These are phyloP conservation scores for Aspergillus nidulans DNA, from an alignment of 495 filamentous ascomycete genomes.

Conservation along the genomic window DNA sequence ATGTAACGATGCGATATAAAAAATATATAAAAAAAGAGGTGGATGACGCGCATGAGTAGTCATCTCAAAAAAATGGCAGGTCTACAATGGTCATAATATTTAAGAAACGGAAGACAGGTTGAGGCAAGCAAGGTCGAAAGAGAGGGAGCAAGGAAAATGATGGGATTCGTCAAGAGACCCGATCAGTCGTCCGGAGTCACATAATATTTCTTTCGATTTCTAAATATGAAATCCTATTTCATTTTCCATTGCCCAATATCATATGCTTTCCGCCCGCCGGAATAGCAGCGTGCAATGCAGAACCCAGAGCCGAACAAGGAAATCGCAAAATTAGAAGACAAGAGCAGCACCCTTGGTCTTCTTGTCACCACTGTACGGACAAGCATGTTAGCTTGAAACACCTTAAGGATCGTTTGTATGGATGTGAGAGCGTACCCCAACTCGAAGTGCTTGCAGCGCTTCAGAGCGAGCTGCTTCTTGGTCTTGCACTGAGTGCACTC, in stretches of 20 bases:
- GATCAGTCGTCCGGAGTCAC: constrained; percentile 40
- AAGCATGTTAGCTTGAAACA: background rate
- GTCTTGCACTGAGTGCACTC: constrained; percentile 97
- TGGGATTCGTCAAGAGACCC: constrained; percentile 29
- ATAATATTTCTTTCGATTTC: constrained; percentile 38
- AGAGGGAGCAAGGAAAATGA: background rate
- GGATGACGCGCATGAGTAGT: background rate
- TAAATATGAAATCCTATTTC: constrained; percentile 47
- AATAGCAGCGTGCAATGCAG: constrained; percentile 40
- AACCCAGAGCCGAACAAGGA: constrained; percentile 50
- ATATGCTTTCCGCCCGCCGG: constrained; percentile 37
- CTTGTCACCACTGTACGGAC: constrained; percentile 88
- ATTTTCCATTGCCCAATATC: constrained; percentile 47
- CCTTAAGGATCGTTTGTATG: background rate
- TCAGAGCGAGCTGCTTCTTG: constrained; percentile 95
- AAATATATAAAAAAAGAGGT: background rate
- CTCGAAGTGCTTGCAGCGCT: constrained; percentile 99
- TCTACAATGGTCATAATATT: background rate
- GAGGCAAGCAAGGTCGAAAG: background rate
- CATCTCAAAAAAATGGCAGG: background rate
- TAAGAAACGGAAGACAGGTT: background rate
- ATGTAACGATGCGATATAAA: background rate
- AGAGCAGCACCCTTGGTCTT: constrained; percentile 99
- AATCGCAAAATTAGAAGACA: constrained; percentile 74
- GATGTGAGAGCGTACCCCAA: constrained; percentile 65